phyloP scores from a whole-genome alignment of 1,284 basidiomycete genomes.

The Dichomitus squalens region DNA sequence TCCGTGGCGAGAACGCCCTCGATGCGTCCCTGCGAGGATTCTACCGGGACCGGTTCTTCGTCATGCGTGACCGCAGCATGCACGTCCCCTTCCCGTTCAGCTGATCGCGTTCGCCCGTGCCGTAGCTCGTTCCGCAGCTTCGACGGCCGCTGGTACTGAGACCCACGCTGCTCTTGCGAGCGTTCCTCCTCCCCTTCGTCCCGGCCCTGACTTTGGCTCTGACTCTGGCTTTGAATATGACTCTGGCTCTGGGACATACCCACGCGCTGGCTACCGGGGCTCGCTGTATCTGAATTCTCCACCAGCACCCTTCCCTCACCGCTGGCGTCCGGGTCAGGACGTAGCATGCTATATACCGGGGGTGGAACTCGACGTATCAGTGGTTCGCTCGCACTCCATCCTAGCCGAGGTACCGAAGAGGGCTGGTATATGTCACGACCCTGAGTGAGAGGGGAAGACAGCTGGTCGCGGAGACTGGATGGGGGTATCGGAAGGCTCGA shows the following conservation, averaged over 20 bases:
- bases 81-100: background rate
- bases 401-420: slow-evolving; percentile 1
- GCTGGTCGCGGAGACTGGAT: slow-evolving; percentile 5
- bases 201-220: slow-evolving; percentile 8
- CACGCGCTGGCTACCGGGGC: slow-evolving; percentile 21
- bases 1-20: background rate
- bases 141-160: slow-evolving; percentile 20
- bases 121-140: slow-evolving; percentile 24
- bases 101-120: background rate
- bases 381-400: background rate
- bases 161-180: slow-evolving; percentile 16
- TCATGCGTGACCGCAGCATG: background rate
- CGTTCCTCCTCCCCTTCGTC: background rate
- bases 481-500: slow-evolving; percentile 10
- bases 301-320: slow-evolving; percentile 46
- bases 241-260: slow-evolving; percentile 7
- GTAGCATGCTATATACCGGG: slow-evolving; percentile 6
- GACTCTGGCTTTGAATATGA: slow-evolving; percentile 14
- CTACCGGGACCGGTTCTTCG: background rate
- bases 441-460: slow-evolving; percentile 12
- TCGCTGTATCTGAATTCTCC: slow-evolving; percentile 54
- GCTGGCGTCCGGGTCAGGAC: slow-evolving; percentile 20
- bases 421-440: background rate
- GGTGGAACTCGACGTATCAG: slow-evolving; percentile 21
- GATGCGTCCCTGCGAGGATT: background rate